A percentile compares a stretch with the other conserved stretches of the same genome.
phyloP scores from a whole-genome alignment of 2,329 filamentous ascomycete genomes.

The Parascedosporium putredinis region DNA sequence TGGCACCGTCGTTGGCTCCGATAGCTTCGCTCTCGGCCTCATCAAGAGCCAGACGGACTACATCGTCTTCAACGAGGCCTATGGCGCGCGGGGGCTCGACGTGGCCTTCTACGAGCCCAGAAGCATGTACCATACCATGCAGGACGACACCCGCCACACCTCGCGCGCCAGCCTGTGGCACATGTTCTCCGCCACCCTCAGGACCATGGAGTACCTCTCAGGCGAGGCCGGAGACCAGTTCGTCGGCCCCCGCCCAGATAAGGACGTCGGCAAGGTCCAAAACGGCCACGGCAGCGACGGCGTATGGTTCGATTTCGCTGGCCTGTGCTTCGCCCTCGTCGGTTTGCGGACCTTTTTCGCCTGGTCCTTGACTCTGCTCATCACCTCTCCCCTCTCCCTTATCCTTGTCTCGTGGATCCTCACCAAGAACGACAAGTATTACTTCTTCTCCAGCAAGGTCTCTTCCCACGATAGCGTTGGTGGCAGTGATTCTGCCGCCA shows the following conservation, averaged over 20 bases:
- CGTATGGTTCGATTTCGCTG: conserved; percentile 94
- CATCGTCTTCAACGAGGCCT: conserved; percentile 63
- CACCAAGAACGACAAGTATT: conserved; percentile 68
- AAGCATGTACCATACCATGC: conserved; percentile 78
- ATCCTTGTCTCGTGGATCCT: conserved; percentile 60
- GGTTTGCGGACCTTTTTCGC: conserved; percentile 76
- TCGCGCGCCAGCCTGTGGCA: conserved; percentile 71
- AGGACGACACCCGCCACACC: conserved; percentile 76
- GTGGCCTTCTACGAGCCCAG: conserved; percentile 84
- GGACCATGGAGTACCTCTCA: conserved; percentile 62
- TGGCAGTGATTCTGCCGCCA: conserved; percentile 47
- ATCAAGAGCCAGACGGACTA: conserved; percentile 88
- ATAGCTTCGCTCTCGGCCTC: conserved; percentile 71
- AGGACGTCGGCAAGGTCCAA: conserved; percentile 48
- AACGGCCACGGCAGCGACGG: conserved; percentile 58
- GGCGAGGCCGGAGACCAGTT: conserved; percentile 59
- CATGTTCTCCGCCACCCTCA: conserved; percentile 79
- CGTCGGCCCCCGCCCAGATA: conserved; percentile 43
- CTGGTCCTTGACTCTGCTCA: conserved; percentile 72
- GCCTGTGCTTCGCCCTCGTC: conserved; percentile 67
- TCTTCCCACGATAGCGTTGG: conserved; percentile 45
- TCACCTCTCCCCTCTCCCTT: conserved; percentile 66
- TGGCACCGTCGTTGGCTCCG: conserved; percentile 68
- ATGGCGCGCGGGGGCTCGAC: conserved; percentile 80
- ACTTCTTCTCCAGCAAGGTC: conserved; percentile 62